phyloP scores from a whole-genome alignment of 2,329 filamentous ascomycete species.

The Botryotinia globosa region DNA sequence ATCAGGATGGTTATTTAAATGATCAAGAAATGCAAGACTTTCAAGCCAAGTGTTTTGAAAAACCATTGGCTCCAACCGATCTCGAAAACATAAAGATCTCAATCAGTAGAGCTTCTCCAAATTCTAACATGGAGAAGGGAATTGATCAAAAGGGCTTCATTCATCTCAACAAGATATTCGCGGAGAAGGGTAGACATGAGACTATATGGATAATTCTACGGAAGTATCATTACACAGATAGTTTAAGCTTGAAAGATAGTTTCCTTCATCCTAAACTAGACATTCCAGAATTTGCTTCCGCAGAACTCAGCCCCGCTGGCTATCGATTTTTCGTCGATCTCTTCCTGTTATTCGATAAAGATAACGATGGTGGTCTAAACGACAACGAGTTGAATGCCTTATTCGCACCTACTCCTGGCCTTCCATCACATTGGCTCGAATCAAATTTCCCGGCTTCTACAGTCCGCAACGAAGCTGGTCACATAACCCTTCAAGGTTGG shows the following conservation, averaged over 20 bases:
- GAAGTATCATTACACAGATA: conserved; percentile 95
- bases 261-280: conserved; percentile 94
- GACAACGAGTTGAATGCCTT: conserved; percentile 79
- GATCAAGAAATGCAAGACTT: conserved; percentile 90
- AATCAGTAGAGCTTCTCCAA: conserved; percentile 66
- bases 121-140: conserved; percentile 63
- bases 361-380: conserved; percentile 93
- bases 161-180: conserved; percentile 90
- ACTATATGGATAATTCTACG: conserved; percentile 97
- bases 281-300: conserved; percentile 86
- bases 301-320: conserved; percentile 87
- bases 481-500: conserved; percentile 97
- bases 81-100: conserved; percentile 88
- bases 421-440: conserved; percentile 84
- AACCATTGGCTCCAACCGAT: conserved; percentile 75
- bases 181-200: conserved; percentile 94
- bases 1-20: conserved; percentile 89
- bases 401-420: conserved; percentile 88
- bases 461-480: conserved; percentile 88
- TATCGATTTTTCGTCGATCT: conserved; percentile 98
- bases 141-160: conserved; percentile 83
- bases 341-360: conserved; percentile 92
- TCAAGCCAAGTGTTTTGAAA: conserved; percentile 88
- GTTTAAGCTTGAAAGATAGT: conserved; percentile 82
- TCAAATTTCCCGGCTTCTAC: conserved; percentile 89